Conservation (phyloP, 345 rosid genomes). For the Crucihimalaya himalaica region DNA sequence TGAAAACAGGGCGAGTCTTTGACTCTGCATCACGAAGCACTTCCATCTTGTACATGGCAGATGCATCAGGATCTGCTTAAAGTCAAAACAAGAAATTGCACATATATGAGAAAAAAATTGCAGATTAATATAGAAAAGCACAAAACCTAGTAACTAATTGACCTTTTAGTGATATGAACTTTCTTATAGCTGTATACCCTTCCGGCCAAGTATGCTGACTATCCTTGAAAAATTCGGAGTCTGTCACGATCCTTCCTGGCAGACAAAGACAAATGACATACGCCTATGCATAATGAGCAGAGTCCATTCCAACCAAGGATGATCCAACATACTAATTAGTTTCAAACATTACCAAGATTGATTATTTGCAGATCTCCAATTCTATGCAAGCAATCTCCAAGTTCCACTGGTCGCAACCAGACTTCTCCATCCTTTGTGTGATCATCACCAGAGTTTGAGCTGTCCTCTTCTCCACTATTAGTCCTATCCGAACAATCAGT, state of each 20-base stretch:
- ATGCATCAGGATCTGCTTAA: constrained; percentile 65
- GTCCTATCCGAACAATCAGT: constrained; percentile 52
- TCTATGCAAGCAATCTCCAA: constrained; percentile 60
- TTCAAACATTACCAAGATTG: constrained; percentile 70
- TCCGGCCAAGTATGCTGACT: constrained; percentile 86
- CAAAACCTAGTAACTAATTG: not conserved
- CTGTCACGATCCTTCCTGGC: constrained; percentile 89
- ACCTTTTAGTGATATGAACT: constrained; percentile 79
- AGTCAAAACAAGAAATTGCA: constrained; percentile 16
- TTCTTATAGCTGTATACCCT: constrained; percentile 87
- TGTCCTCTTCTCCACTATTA: constrained; percentile 66
- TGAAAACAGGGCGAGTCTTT: constrained; percentile 78
- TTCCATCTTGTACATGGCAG: constrained; percentile 88
- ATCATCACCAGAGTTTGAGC: constrained; percentile 62
- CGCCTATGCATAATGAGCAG: constrained; percentile 29
- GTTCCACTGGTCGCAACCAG: constrained; percentile 51
- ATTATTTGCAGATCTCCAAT: constrained; percentile 79
- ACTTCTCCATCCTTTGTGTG: constrained; percentile 52
- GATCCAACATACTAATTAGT: constrained; percentile 16
- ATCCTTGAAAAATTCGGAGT: constrained; percentile 77
- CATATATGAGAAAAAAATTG: constrained; percentile 23
- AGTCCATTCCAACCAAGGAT: constrained; percentile 12
- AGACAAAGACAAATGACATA: constrained; percentile 22
- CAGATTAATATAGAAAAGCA: constrained; percentile 4
- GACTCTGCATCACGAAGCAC: constrained; percentile 84